These are phyloP conservation scores for Paxillus involutus DNA, from an alignment of 768 basidiomycete genomes.

Conservation along the genomic window DNA sequence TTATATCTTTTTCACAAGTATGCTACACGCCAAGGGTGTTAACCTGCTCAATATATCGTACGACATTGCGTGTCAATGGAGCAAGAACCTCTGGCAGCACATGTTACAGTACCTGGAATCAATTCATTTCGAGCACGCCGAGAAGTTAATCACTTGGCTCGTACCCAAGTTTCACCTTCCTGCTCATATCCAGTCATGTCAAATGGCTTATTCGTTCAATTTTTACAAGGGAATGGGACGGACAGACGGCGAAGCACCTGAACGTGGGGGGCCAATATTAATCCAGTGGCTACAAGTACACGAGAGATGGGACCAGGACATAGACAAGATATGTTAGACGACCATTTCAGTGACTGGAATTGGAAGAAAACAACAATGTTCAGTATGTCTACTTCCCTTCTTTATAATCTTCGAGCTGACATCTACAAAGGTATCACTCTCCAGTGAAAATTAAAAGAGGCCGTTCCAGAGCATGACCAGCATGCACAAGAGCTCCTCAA, in stretches of 20 bases:
- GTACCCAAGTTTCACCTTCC: constrained; percentile 39
- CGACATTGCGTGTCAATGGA: constrained; percentile 15
- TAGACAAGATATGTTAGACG: constrained; percentile 35
- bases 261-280: constrained; percentile 33
- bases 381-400: no score
- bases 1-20: constrained; percentile 6
- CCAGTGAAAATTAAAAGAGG: no score
- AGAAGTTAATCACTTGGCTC: no score
- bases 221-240: constrained; percentile 8
- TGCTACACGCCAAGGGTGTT: neutral
- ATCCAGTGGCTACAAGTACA: constrained; percentile 29
- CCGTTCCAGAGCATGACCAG: no score
- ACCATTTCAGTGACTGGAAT: constrained; percentile 32
- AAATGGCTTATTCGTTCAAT: constrained; percentile 28
- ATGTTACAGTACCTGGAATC: no score
- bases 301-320: constrained; percentile 35
- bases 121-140: no score
- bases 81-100: neutral
- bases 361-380: constrained; percentile 37
- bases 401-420: no score
- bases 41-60: constrained; percentile 6
- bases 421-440: no score
- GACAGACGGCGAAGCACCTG: constrained; percentile 31
- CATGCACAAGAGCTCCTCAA: no score
- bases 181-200: constrained; percentile 31